Base-by-base conservation (phyloP, 2,329 filamentous ascomycete species). In the Spiromastix sp. region DNA sequence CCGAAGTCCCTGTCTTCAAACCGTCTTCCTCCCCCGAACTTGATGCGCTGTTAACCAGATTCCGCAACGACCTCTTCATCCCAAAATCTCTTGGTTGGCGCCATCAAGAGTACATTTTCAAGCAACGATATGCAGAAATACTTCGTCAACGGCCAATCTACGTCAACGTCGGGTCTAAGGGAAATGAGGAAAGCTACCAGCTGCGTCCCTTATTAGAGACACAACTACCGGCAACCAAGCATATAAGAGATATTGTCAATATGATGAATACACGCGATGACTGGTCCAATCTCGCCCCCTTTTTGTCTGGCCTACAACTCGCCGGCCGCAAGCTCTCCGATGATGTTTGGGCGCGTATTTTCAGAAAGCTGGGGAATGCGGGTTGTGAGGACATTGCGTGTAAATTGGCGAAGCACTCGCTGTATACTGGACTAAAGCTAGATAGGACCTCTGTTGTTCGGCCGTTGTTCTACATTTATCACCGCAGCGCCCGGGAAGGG, bases 31-130 rank as follows among this genome's bases (percentile, higher is more conserved):
- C 59, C 18, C 43, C 56, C 32, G 56, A 65, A 45, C 50, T 66
- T 37, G 55, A 65, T 43, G 43, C 55, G 28, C 48, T 59, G 32
- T 54, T 67, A 20, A 44, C 52, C 18, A 51, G 50, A 39, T 64
- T 61, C 48, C 62, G 63, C 43, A 46, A 64, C 41, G 55, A 59
- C 26, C 50, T 66, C 32, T 66, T 67, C 47, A 59, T 65, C 20
- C 64, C 63, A 18, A 52, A 51, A 32, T 54, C 55, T 24, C 54
- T 67, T 4, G 46, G 49, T 22, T 39, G 47, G 4, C 51, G 51
- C 27, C 62, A 66, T 38, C 53, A 52, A 39, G 52, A 48, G 26
- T 51, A 61, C 29, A 55, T 66, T 37, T 65, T 60, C 48, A 54
- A 55, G 32, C 40, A 52, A 20, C 57, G 52, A 24, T 52, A 59